phyloP scores from a whole-genome alignment of 352 stramenopile species.

The Pythium apleroticum region DNA sequence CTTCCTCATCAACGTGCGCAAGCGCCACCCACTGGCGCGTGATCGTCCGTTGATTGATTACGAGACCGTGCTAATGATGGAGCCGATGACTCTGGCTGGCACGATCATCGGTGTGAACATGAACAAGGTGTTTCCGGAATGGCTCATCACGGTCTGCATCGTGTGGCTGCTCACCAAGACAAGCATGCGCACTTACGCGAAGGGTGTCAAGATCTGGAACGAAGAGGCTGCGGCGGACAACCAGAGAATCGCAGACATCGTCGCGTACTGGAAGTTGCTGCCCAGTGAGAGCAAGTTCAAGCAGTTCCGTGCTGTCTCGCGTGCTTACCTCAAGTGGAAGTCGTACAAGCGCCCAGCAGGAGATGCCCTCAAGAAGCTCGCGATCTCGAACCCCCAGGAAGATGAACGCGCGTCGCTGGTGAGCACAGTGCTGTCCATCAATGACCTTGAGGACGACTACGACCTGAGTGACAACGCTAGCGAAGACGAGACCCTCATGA shows the following conservation, averaged over 20 bases:
- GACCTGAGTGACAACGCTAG: slow-evolving; percentile 39
- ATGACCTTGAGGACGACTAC: slow-evolving; percentile 27
- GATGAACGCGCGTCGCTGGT: slow-evolving; percentile 26
- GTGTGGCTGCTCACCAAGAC: slow-evolving; percentile 78
- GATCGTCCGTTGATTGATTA: slow-evolving; percentile 79
- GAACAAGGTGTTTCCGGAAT: slow-evolving; percentile 81
- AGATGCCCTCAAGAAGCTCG: slow-evolving; percentile 24
- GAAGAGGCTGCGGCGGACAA: slow-evolving; percentile 55
- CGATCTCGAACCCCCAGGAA: slow-evolving; percentile 43
- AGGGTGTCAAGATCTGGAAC: slow-evolving; percentile 70
- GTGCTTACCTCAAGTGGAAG: slow-evolving; percentile 76
- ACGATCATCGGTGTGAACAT: slow-evolving; percentile 88
- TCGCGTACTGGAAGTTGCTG: slow-evolving; percentile 69
- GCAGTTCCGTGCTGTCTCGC: slow-evolving; percentile 61
- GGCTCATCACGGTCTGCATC: slow-evolving; percentile 79
- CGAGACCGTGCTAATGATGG: slow-evolving; percentile 83
- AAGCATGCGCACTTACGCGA: slow-evolving; percentile 56
- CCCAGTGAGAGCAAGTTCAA: slow-evolving; percentile 69
- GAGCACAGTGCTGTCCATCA: slow-evolving; percentile 33
- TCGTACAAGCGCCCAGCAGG: slow-evolving; percentile 45
- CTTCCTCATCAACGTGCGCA: slow-evolving; percentile 67
- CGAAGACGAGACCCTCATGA: slow-evolving; percentile 61
- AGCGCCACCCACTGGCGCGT: slow-evolving; percentile 60
- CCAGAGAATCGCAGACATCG: slow-evolving; percentile 44
- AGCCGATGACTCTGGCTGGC: slow-evolving; percentile 82